phyloP scores from a whole-genome alignment of 345 rosid genomes.

The Gossypium longicalyx region DNA sequence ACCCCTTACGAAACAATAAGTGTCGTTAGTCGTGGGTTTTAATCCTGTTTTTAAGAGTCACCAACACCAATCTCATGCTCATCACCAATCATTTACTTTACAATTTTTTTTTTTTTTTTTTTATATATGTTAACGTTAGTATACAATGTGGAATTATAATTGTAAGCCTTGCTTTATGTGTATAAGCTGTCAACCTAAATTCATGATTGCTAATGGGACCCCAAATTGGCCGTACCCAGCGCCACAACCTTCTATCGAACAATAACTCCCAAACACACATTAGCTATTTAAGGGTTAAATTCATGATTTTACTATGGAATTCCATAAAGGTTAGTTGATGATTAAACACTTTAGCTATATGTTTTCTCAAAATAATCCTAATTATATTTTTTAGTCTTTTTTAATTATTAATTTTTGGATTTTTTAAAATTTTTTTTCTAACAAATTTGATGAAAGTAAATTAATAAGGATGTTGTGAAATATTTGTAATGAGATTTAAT shows the following conservation, averaged over 20 bases:
- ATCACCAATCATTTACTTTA: neutral
- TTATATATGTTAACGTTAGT: slow-evolving; percentile 21
- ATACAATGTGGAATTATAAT: slow-evolving; percentile 46
- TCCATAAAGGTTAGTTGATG: no score
- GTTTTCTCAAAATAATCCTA: no score
- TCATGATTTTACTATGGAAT: slow-evolving; percentile 13
- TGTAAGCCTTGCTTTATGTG: slow-evolving; percentile 32
- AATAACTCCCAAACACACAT: neutral
- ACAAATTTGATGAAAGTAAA: no score
- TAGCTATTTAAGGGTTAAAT: neutral
- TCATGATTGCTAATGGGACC: slow-evolving; percentile 38
- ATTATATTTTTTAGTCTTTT: no score
- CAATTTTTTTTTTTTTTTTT: neutral
- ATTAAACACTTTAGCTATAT: no score
- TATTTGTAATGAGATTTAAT: no score
- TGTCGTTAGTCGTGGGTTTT: neutral
- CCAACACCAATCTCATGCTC: slow-evolving; percentile 1
- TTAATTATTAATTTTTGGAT: no score
- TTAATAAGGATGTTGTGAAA: no score
- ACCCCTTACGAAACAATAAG: neutral
- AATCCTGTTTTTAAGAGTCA: neutral
- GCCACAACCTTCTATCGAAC: slow-evolving; percentile 12
- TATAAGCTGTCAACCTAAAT: slow-evolving; percentile 32
- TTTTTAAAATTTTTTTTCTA: no score
- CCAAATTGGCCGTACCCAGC: slow-evolving; percentile 23